phyloP scores from a whole-genome alignment of 306 rosid species.

The Astragalus glycyphyllos region DNA sequence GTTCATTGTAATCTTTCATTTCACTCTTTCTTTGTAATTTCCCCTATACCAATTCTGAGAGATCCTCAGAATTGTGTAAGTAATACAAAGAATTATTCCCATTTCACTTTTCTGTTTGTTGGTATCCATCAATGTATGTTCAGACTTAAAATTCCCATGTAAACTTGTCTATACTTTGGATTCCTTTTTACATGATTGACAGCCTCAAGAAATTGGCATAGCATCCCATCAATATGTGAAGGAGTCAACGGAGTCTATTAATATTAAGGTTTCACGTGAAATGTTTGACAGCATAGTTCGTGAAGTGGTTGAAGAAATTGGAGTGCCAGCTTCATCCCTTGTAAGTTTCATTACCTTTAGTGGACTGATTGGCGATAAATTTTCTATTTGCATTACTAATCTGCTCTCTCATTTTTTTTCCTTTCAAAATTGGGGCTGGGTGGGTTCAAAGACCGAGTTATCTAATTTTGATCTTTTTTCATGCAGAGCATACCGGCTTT shows the following conservation, averaged over 20 bases:
- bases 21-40: too few relatives aligned
- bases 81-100: too few relatives aligned
- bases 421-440: constrained; percentile 21
- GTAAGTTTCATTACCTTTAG: constrained; percentile 53
- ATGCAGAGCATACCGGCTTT: constrained; percentile 67
- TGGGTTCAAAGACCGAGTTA: constrained; percentile 7
- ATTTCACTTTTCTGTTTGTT: too few relatives aligned
- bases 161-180: constrained; percentile 29
- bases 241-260: constrained; percentile 57
- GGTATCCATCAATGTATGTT: too few relatives aligned
- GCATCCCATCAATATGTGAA: constrained; percentile 54
- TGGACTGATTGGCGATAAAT: constrained; percentile 14
- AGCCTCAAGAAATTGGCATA: constrained; percentile 87
- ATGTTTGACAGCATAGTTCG: constrained; percentile 92
- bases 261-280: constrained; percentile 65
- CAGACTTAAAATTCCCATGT: constrained; percentile 12
- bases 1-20: too few relatives aligned
- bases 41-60: too few relatives aligned
- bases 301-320: constrained; percentile 97
- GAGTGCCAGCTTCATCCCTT: constrained; percentile 83
- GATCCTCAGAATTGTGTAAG: too few relatives aligned
- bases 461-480: constrained; percentile 45
- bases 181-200: constrained; percentile 47
- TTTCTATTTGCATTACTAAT: constrained; percentile 15
- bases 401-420: background rate